Evolutionary conservation across 768 basidiomycete genomes (phyloP), one percentile per base, ranked within the genome.

Genomic region (Piloderma croceum): DNA sequence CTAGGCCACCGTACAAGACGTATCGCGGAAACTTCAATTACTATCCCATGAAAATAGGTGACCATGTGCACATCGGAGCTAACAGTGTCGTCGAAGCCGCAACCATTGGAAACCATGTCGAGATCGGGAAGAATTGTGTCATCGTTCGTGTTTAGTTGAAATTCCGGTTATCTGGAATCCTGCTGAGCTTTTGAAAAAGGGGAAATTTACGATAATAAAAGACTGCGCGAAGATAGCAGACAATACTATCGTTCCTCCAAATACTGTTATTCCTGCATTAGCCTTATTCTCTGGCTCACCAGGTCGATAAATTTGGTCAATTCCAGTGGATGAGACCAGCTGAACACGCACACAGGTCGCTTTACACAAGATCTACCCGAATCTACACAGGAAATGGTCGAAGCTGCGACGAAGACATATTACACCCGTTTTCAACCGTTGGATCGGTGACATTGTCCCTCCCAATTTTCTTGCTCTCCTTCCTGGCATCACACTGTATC

Each of bases 31-130:
- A 85, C 47, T 90, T 90, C 71, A 96, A 97, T 56, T 97, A 93
- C 64, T 97, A 98, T 55, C 94, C 94, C 5, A 90, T 97, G 83
- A 91, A 93, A 59, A 81, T 99, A 7, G 90, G 90, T 3, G 93
- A 98, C 63, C 81, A 90, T 56, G 96, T 98, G 18, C 84, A 94
- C 46, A 89, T 99, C 33, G 94, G 93, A 12, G 78, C 85, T n/a
- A 77, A 78, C 48, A 78, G 76, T 31, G 79, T 98, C 39, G 76
- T 99, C 17, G 96, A 99, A 64, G 96, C 96, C 1, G 92, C 93
- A 0, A 85, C 83, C 2, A 92, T 98, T 36, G 94, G 96, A 3
- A 90, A 83, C 53, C 82, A 91, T 49, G 92, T 96, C 36, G 81
- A 91, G 57, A 94, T 99, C 42, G 94, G 94, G 29, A 89, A 87